phyloP scores from a whole-genome alignment of 192 early-diverging fungal species.

The Backusella mclennaniae region DNA sequence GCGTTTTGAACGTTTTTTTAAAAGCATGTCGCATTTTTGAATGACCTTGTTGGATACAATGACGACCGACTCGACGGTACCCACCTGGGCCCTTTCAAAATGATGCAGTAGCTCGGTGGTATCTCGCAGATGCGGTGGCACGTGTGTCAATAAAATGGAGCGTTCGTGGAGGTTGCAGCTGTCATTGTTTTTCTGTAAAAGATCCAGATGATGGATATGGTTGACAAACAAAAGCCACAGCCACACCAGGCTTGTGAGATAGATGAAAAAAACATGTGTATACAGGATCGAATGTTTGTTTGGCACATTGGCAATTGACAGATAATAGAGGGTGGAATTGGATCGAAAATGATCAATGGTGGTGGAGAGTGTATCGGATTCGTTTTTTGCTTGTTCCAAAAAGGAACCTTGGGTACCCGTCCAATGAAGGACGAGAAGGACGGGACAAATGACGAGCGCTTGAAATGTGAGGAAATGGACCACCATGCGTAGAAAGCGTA shows the following conservation, averaged over 20 bases:
- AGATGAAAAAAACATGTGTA: conserved; percentile 52
- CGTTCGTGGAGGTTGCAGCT: conserved; percentile 8
- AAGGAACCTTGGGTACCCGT: not conserved
- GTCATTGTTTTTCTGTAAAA: conserved; percentile 38
- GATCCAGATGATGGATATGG: conserved; percentile 52
- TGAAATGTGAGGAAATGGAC: conserved; percentile 49
- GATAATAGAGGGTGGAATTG: conserved; percentile 25
- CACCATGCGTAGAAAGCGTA: conserved; percentile 61
- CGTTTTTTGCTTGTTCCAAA: conserved; percentile 10
- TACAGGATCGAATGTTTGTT: conserved; percentile 40
- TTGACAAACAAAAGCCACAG: conserved; percentile 56
- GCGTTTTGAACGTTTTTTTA: conserved; percentile 17
- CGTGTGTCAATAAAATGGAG: conserved; percentile 25
- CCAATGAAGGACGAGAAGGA: conserved; percentile 55
- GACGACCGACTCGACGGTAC: conserved; percentile 20
- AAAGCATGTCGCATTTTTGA: conserved; percentile 16
- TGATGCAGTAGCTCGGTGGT: conserved; percentile 10
- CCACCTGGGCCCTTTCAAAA: conserved; percentile 20
- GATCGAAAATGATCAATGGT: conserved; percentile 21
- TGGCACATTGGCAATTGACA: conserved; percentile 48
- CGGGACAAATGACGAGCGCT: conserved; percentile 38
- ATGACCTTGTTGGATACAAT: conserved; percentile 17
- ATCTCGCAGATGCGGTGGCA: conserved; percentile 29
- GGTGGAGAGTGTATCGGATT: not conserved
- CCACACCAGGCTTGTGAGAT: conserved; percentile 48